phyloP scores from a whole-genome alignment of 2,329 filamentous ascomycete species.

The Keithomyces neogunnii region DNA sequence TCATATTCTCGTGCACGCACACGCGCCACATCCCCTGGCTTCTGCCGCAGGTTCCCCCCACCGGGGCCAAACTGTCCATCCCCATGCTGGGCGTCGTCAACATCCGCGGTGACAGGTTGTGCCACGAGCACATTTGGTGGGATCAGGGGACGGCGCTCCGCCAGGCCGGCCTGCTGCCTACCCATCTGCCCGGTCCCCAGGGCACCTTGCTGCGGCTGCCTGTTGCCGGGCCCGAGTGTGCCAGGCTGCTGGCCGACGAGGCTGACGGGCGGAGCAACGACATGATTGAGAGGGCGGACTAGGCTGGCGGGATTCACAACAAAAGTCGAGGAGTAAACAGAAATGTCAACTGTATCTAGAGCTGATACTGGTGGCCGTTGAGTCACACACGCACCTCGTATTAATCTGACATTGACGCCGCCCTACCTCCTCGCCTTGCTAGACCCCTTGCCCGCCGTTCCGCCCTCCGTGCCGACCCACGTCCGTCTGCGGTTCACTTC shows the following conservation, averaged over 20 bases:
- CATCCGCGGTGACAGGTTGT: slow-evolving; percentile 51
- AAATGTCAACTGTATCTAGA: too few species aligned
- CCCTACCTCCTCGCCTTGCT: background rate
- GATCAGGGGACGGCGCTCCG: slow-evolving; percentile 54
- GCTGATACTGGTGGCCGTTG: too few species aligned
- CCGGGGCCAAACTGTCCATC: slow-evolving; percentile 41
- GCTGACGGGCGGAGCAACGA: slow-evolving; percentile 9
- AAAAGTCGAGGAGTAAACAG: too few species aligned
- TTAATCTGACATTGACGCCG: too few species aligned
- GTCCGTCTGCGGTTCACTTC: slow-evolving; percentile 24
- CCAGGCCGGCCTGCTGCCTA: slow-evolving; percentile 42
- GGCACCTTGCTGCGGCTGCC: slow-evolving; percentile 13
- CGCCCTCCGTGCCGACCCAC: background rate
- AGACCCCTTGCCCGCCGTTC: background rate
- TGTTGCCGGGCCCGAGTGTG: slow-evolving; percentile 8
- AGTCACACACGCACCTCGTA: background rate
- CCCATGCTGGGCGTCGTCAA: slow-evolving; percentile 55
- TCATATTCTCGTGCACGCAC: slow-evolving; percentile 53
- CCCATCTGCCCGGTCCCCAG: slow-evolving; percentile 36
- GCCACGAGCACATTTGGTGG: slow-evolving; percentile 59
- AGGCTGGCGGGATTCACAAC: background rate
- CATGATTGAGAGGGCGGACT: slow-evolving; percentile 14
- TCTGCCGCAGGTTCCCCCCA: slow-evolving; percentile 44
- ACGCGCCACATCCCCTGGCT: slow-evolving; percentile 19
- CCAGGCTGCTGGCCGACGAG: slow-evolving; percentile 8